These are phyloP conservation scores for Pestalotiopsis sp. DNA, from an alignment of 2,329 filamentous ascomycete species.

Conservation along the genomic window DNA sequence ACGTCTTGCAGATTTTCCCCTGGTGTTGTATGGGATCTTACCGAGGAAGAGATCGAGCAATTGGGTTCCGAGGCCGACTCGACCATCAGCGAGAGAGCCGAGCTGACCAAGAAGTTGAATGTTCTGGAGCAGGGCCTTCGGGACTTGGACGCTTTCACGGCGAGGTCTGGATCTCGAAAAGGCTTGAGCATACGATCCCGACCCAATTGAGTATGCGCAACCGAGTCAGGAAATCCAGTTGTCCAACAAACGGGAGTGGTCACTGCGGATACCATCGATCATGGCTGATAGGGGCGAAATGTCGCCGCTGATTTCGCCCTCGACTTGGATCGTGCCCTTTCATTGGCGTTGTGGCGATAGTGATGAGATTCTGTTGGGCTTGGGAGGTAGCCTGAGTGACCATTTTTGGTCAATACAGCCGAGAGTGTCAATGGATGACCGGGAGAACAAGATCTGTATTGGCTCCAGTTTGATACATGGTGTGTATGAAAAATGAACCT, in stretches of 20 bases:
- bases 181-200: neutral
- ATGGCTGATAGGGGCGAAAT: neutral
- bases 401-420: neutral
- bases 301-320: neutral
- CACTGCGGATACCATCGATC: neutral
- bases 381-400: neutral
- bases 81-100: constrained; percentile 22
- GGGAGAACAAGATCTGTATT: neutral
- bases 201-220: neutral
- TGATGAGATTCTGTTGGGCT: neutral
- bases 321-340: neutral
- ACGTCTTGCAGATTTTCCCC: constrained; percentile 21
- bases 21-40: constrained; percentile 27
- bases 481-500: neutral
- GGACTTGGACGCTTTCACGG: constrained; percentile 27
- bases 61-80: constrained; percentile 26
- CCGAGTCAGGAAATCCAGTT: neutral
- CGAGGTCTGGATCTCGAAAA: constrained; percentile 13
- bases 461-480: neutral
- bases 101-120: constrained; percentile 21
- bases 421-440: neutral
- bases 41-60: constrained; percentile 22
- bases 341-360: neutral
- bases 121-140: constrained; percentile 26
- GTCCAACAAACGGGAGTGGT: too few species aligned